A percentile compares a stretch with the other conserved stretches of the same genome.
phyloP scores from a whole-genome alignment of 805 yeast genomes.

The Saccharomycopsis synnaedendra region DNA sequence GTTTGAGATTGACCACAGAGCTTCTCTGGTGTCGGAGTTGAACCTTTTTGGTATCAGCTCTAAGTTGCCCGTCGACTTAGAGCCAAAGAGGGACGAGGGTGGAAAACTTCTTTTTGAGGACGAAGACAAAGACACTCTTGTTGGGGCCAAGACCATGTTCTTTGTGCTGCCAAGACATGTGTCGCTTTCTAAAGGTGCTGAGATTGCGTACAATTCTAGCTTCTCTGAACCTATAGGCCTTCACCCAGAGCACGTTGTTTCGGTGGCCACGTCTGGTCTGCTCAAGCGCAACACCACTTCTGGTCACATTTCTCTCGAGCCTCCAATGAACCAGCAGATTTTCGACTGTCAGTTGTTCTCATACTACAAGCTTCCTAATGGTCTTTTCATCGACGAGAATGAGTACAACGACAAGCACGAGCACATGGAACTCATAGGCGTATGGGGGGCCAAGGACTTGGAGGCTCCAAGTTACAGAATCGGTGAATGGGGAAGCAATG shows the following conservation, averaged over 20 bases:
- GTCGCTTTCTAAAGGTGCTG: neutral
- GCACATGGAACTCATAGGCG: slow-evolving; percentile 18
- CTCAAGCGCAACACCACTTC: neutral
- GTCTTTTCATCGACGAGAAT: slow-evolving; percentile 30
- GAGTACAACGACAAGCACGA: slow-evolving; percentile 21
- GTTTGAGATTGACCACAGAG: slow-evolving; percentile 9
- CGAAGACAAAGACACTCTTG: slow-evolving; percentile 12
- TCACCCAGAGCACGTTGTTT: slow-evolving; percentile 14
- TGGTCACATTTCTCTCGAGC: slow-evolving; percentile 3
- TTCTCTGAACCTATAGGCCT: slow-evolving; percentile 3
- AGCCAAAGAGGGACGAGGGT: neutral
- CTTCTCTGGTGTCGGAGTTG: slow-evolving; percentile 13
- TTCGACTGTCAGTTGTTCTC: slow-evolving; percentile 26
- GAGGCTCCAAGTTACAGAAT: slow-evolving; percentile 33
- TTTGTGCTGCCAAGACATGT: slow-evolving; percentile 13
- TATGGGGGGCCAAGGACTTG: slow-evolving; percentile 31
- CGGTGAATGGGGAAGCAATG: slow-evolving; percentile 27
- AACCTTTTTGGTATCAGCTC: slow-evolving; percentile 13
- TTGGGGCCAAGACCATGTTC: slow-evolving; percentile 15
- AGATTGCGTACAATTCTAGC: neutral
- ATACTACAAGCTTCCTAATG: slow-evolving; percentile 26
- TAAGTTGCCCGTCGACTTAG: slow-evolving; percentile 7
- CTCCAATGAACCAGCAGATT: slow-evolving; percentile 15
- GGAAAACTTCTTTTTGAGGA: neutral
- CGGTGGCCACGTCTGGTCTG: neutral